Percentiles rank a stretch among this genome's conserved stretches.
Conservation (phyloP, 768 basidiomycete genomes). For the Gautieria morchelliformis region DNA sequence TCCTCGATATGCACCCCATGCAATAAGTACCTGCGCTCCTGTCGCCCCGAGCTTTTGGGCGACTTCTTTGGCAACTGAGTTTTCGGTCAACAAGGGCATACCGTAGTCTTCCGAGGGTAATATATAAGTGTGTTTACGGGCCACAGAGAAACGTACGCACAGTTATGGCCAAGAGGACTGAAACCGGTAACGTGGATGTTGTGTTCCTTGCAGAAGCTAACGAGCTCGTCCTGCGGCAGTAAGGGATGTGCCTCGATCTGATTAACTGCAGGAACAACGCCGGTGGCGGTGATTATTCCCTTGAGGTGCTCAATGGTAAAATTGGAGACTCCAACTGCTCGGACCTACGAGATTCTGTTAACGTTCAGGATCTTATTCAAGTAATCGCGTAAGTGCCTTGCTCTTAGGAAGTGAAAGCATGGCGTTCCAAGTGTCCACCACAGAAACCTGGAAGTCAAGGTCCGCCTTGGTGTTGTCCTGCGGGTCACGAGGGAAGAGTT, state of each 20-base stretch:
- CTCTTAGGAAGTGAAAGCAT: slow-evolving; percentile 61
- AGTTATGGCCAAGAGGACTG: slow-evolving; percentile 75
- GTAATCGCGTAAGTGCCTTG: slow-evolving; percentile 46
- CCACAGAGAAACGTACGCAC: slow-evolving; percentile 29
- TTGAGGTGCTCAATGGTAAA: slow-evolving; percentile 58
- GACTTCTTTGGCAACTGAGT: slow-evolving; percentile 49
- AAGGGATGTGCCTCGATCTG: slow-evolving; percentile 82
- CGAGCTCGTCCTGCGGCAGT: slow-evolving; percentile 65
- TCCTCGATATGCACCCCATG: slow-evolving; percentile 70
- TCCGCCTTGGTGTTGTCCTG: slow-evolving; percentile 29
- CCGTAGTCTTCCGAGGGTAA: background rate
- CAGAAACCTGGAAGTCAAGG: slow-evolving; percentile 46
- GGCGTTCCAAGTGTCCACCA: slow-evolving; percentile 78
- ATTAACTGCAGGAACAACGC: slow-evolving; percentile 66
- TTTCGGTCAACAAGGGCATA: slow-evolving; percentile 60
- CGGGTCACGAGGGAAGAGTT: slow-evolving; percentile 35
- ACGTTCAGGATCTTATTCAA: background rate
- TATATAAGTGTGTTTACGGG: background rate
- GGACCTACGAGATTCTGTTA: slow-evolving; percentile 35
- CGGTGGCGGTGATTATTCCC: slow-evolving; percentile 59
- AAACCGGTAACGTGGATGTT: slow-evolving; percentile 62
- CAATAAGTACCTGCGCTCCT: slow-evolving; percentile 73
- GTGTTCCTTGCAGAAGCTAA: slow-evolving; percentile 58
- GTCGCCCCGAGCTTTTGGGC: slow-evolving; percentile 56
- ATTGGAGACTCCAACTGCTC: slow-evolving; percentile 75